Evolutionary conservation across 2,329 filamentous ascomycete genomes (phyloP).

Genomic region (Stachybotrys elegans): DNA sequence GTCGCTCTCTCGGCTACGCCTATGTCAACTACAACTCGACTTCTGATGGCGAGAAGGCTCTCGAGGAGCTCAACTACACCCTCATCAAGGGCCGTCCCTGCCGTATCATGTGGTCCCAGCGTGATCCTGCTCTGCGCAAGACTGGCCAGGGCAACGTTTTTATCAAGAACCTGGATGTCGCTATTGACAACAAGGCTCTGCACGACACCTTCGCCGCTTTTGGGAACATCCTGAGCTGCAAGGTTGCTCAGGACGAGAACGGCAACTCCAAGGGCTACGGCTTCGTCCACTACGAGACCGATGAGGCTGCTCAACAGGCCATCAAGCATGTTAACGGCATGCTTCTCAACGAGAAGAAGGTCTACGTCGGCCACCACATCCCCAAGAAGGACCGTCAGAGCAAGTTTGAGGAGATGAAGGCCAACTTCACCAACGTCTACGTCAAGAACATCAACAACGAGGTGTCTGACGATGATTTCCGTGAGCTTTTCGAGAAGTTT

Average conservation of each 20-base stretch:
- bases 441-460: constrained; percentile 94
- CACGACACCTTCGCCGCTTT: constrained; percentile 99
- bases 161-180: constrained; percentile 99
- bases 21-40: constrained; percentile 99
- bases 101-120: constrained; percentile 99
- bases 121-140: constrained; percentile 97
- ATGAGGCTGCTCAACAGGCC: constrained; percentile 90
- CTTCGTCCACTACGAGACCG: constrained; percentile 99
- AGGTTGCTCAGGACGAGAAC: constrained; percentile 96
- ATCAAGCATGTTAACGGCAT: constrained; percentile 99
- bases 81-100: constrained; percentile 97
- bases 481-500: constrained; percentile 82
- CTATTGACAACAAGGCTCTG: constrained; percentile 99
- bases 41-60: constrained; percentile 90
- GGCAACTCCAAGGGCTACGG: constrained; percentile 98
- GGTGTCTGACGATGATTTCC: constrained; percentile 90
- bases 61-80: constrained; percentile 99
- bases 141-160: constrained; percentile 99
- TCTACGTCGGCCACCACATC: constrained; percentile 98
- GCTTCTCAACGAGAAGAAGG: constrained; percentile 99
- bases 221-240: constrained; percentile 98
- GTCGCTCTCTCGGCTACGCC: constrained; percentile 96
- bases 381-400: constrained; percentile 99
- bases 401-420: constrained; percentile 99
- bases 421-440: constrained; percentile 99